Base-by-base conservation (phyloP, 306 rosid species). In the Cucumis cinereus region DNA sequence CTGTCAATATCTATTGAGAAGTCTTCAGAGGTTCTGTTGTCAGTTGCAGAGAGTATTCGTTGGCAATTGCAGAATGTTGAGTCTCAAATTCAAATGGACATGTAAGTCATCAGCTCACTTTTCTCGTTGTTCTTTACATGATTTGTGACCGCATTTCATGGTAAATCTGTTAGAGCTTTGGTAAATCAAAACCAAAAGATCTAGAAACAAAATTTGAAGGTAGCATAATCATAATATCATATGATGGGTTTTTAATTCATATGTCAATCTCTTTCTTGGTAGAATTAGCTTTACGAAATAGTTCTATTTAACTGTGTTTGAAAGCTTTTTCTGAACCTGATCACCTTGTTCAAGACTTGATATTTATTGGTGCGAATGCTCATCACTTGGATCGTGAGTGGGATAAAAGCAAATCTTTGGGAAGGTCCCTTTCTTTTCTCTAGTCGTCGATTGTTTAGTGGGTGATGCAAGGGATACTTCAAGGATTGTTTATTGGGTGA, bases 131-230 rank as follows among this genome's bases (percentile, higher is more conserved):
- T 76, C 81, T 74, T 41, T 23, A 77, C 69, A 53, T 53, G 70
- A 59, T 69, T 60, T 69, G 20, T 79, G 40, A 84, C 76, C 33
- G 78, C 70, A 54, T 84, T 85, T 78, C 97, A 92, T 97, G 76
- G 96, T 85, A 77, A 92, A 89, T 82, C 85, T 83, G 74, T 80
- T 85, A 35, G 64, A 84, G 50, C 83, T 78, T 83, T 70, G 64
- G 88, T 78, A 90, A 87, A 81, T 90, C 87, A 45, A 94, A 89
- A 88, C 83, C 89, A 89, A 92, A 89, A 81, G 82, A 84, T 75
- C 68, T 86, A 67, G 97, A 90, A 73, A 77, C 90, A 63, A 92
- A 77, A 79, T 86, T 89, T 77, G 90, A 85, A 84, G 99, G 99
- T 92, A 84, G 74, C 77, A 23, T 33, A 63, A 57, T 28, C 85